Evolutionary conservation across 306 rosid genomes (phyloP).

Genomic region (Pterocarpus santalinus): DNA sequence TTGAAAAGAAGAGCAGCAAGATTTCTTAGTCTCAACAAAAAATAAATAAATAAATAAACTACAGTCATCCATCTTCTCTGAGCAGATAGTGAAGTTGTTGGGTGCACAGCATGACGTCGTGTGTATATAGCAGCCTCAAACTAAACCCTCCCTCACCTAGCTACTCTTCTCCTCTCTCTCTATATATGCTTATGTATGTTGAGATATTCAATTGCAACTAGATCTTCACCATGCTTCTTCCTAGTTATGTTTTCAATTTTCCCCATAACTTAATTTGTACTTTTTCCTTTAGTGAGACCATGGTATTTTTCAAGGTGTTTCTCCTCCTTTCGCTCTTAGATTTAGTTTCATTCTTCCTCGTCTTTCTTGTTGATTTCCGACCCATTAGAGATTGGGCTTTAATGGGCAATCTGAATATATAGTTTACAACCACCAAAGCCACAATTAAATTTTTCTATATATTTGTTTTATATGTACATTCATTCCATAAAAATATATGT

Average conservation of each 20-base stretch:
- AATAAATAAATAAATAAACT: not conserved
- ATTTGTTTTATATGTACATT: too few relatives aligned
- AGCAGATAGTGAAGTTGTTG: slow-evolving; percentile 26
- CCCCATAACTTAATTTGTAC: too few relatives aligned
- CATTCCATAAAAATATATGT: too few relatives aligned
- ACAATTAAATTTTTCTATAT: not conserved
- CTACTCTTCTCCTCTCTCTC: not conserved
- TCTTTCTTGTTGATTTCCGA: not conserved
- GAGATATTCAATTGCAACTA: not conserved
- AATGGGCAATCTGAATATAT: too few relatives aligned
- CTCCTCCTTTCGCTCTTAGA: too few relatives aligned
- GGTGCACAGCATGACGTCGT: slow-evolving; percentile 1
- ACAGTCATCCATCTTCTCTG: not conserved
- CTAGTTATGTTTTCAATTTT: not conserved
- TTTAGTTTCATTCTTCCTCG: not conserved
- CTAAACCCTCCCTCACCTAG: slow-evolving; percentile 38
- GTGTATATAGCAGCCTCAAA: slow-evolving; percentile 54
- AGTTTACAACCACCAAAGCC: too few relatives aligned
- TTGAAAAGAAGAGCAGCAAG: slow-evolving; percentile 39
- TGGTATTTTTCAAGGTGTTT: too few relatives aligned
- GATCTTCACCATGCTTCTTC: slow-evolving; percentile 13
- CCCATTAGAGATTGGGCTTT: not conserved
- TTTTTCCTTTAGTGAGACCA: too few relatives aligned
- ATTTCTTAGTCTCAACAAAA: not conserved
- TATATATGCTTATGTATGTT: not conserved